These are phyloP conservation scores for Diplogelasinospora grovesii DNA, from an alignment of 495 filamentous ascomycete genomes.

Conservation along the genomic window DNA sequence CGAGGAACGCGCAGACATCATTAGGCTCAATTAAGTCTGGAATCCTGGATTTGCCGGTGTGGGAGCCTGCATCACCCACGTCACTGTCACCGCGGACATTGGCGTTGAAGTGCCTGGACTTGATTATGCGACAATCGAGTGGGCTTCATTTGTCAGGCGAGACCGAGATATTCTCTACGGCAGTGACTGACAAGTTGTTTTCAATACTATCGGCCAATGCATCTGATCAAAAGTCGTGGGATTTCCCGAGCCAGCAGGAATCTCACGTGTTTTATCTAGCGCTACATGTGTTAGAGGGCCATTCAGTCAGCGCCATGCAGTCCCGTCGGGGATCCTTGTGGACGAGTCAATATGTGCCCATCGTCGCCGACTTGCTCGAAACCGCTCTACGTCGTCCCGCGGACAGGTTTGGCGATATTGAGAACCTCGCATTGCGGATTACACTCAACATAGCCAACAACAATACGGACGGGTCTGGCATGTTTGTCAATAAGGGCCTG, in stretches of 20 bases:
- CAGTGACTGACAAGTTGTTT: slow-evolving; percentile 46
- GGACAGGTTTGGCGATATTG: slow-evolving; percentile 26
- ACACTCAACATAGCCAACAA: slow-evolving; percentile 86
- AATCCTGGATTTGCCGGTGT: slow-evolving; percentile 47
- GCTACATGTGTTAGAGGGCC: slow-evolving; percentile 34
- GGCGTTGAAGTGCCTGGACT: slow-evolving; percentile 57
- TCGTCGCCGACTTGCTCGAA: slow-evolving; percentile 31
- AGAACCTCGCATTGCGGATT: slow-evolving; percentile 54
- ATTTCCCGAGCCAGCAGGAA: slow-evolving; percentile 23
- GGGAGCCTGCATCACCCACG: slow-evolving; percentile 45
- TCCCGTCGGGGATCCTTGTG: slow-evolving; percentile 26
- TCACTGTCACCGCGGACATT: slow-evolving; percentile 56
- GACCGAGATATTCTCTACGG: slow-evolving; percentile 44
- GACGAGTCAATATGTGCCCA: slow-evolving; percentile 34
- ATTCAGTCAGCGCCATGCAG: slow-evolving; percentile 36
- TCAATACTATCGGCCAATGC: slow-evolving; percentile 35
- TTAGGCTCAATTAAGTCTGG: slow-evolving; percentile 46
- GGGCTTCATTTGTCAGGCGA: slow-evolving; percentile 42
- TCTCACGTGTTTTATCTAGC: slow-evolving; percentile 35
- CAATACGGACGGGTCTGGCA: slow-evolving; percentile 56
- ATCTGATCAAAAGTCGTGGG: slow-evolving; percentile 27
- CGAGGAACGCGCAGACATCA: slow-evolving; percentile 50
- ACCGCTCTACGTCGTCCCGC: slow-evolving; percentile 26
- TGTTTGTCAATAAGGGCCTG: slow-evolving; percentile 54
- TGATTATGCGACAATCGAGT: slow-evolving; percentile 47